Base-by-base conservation (phyloP, 2,329 filamentous ascomycete genomes). In the Apiospora kogelbergensis region DNA sequence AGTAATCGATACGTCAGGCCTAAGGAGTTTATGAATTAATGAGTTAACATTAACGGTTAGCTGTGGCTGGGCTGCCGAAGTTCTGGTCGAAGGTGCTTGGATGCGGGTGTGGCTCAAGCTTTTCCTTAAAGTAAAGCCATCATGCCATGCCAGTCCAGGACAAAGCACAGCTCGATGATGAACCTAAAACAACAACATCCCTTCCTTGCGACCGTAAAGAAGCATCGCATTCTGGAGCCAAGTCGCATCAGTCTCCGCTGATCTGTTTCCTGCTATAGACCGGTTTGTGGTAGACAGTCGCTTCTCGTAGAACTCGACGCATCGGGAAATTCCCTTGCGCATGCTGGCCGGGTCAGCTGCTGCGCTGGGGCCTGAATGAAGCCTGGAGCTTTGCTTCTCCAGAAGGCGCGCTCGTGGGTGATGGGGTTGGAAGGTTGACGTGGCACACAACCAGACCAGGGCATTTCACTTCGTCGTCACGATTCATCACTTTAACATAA, bases 201-300 rank as follows among this genome's bases (percentile, higher is more conserved):
- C 53, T 60, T 60, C 20, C 20, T 60, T 60, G 53, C 53, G 53
- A 60, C 53, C 53, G 30, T 60, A 33, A 45, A 60, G 26, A 33
- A n/a, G 20, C 6, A 20, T 60, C 53, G 53, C 53, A 60, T 60
- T n/a, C 17, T 60, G 20, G 53, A 60, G 30, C 13, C 30, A 60
- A n/a, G 10, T 37, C 53, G 53, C 53, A 60, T 60, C 53, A 60
- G 30, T n/a, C 48, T 33, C 20, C 20, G 6, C 48, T 57, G 48
- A 57, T 57, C 15, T 33, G 26, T 57, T 57, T 33, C 6, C 26
- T 57, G 15, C 20, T 33, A 57, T 57, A 57, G 48, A 57, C 48
- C 48, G 48, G 48, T 57, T 57, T 57, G 48, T 57, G 48, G 11
- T 57, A 57, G 48, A 57, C 26, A 57, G 48, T 60, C 53, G 30